Evolutionary conservation across 1,284 basidiomycete species (phyloP).

Genomic region (Rhodotorula sp.): DNA sequence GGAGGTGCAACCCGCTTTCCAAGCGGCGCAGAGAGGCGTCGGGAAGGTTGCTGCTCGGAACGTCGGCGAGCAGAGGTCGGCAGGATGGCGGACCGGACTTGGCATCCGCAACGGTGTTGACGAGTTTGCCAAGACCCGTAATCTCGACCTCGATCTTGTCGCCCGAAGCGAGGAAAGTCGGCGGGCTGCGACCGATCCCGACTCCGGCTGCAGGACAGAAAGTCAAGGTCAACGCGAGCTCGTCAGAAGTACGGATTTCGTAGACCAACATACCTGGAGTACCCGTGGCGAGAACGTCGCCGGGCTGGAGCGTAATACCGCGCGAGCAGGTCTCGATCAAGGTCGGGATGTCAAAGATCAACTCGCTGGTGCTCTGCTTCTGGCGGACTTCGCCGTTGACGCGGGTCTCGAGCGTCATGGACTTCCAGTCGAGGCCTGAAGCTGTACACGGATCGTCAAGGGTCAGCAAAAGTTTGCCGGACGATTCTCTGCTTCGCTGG

Average conservation of each 20-base stretch:
- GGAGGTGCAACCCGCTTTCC: slow-evolving; percentile 8
- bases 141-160: slow-evolving; percentile 48
- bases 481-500: not conserved
- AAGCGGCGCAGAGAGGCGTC: slow-evolving; percentile 4
- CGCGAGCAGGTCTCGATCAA: slow-evolving; percentile 48
- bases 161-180: slow-evolving; percentile 47
- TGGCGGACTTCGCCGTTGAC: slow-evolving; percentile 49
- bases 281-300: slow-evolving; percentile 37
- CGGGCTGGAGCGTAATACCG: slow-evolving; percentile 49
- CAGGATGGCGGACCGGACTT: not conserved
- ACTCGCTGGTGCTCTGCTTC: slow-evolving; percentile 45
- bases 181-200: slow-evolving; percentile 43
- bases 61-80: not conserved
- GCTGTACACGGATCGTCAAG: slow-evolving; percentile 9
- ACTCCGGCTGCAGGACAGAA: slow-evolving; percentile 38
- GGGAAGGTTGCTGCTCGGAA: not conserved
- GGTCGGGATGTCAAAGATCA: slow-evolving; percentile 50
- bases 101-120: slow-evolving; percentile 10
- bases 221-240: too few relatives aligned
- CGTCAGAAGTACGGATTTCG: too few relatives aligned
- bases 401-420: slow-evolving; percentile 45
- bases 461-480: not conserved
- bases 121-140: slow-evolving; percentile 45
- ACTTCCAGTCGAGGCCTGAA: slow-evolving; percentile 42
- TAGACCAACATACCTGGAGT: slow-evolving; percentile 15